phyloP scores from a whole-genome alignment of 2,329 filamentous ascomycete species.

The Colletotrichum tropicicola region DNA sequence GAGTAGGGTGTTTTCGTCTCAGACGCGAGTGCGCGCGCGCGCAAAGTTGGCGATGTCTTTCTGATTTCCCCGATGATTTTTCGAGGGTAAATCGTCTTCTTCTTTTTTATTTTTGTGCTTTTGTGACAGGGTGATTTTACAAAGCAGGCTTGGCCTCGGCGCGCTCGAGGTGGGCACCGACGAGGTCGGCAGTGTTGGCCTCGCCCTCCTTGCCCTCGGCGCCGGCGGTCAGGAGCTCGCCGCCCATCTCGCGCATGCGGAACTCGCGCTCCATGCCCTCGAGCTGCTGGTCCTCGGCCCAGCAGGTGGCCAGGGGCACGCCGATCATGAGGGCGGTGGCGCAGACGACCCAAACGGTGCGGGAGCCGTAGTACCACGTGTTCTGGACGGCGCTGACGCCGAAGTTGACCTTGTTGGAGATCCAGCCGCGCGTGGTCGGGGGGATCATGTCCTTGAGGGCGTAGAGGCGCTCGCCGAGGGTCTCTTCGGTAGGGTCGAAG shows the following conservation, averaged over 20 bases:
- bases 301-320: constrained; percentile 92
- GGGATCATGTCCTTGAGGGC: constrained; percentile 82
- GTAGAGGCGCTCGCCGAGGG: constrained; percentile 73
- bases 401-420: constrained; percentile 67
- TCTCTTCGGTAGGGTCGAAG: constrained; percentile 67
- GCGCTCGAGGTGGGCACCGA: constrained; percentile 59
- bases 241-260: constrained; percentile 91
- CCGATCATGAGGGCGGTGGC: constrained; percentile 90
- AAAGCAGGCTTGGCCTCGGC: constrained; percentile 58
- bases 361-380: constrained; percentile 73
- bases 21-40: neutral
- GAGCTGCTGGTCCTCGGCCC: constrained; percentile 95
- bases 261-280: constrained; percentile 98
- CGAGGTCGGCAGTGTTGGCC: constrained; percentile 54
- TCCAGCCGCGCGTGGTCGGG: constrained; percentile 74
- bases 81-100: neutral
- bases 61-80: neutral
- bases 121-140: constrained; percentile 41
- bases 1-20: neutral
- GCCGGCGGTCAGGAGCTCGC: constrained; percentile 70
- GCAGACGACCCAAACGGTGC: constrained; percentile 89
- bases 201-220: constrained; percentile 43
- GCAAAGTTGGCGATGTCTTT: neutral
- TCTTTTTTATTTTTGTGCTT: constrained; percentile 32
- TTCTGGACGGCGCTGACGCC: constrained; percentile 62